Base-by-base conservation (phyloP, 495 filamentous ascomycete species). In the Aspergillus affinis region DNA sequence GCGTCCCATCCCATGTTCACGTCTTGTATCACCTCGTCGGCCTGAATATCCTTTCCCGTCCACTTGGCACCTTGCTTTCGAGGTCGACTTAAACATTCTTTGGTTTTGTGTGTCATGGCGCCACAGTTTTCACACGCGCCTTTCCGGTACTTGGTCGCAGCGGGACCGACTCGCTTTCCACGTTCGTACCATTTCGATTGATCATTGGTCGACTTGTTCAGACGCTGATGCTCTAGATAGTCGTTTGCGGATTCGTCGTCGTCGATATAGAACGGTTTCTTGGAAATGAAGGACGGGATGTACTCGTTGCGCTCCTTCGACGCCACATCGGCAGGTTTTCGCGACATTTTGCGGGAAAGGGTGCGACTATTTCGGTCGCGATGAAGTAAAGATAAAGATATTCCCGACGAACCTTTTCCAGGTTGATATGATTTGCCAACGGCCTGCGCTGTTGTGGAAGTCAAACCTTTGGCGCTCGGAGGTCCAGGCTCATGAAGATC, bases 71-170 rank as follows among this genome's bases (percentile, higher is more conserved):
- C 95, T 29, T 89, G 84, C 61, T 95, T 95, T 60, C 94, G 84
- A 12, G 93, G 95, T 59, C 93, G 86, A 69, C 86, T 91, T 49
- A 98, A 77, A 69, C 94, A 98, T 65, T 96, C 93, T 68, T 95
- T 97, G 26, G 88, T 89, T 70, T 94, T 95, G 77, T 98, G 94
- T 63, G 90, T 92, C 87, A 96, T 91, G 27, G 92, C 90, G 68
- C 94, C 94, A 79, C 94, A 98, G 78, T 98, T 98, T 74, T 96
- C 92, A 75, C 94, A 98, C 47, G 94, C 91, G 65, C 94, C 94
- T 78, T 97, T 97, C 65, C 95, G 90, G 75, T 90, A 98, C 69
- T 97, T 98, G 61, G 94, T 98, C 29, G 91, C 91, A 7, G 90
- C 90, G 15, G 90, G 88, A 2, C 88, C 91, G 21, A 82, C 74